Base-by-base conservation (phyloP, 2,329 filamentous ascomycete genomes). In the Penicillium griseofulvum region DNA sequence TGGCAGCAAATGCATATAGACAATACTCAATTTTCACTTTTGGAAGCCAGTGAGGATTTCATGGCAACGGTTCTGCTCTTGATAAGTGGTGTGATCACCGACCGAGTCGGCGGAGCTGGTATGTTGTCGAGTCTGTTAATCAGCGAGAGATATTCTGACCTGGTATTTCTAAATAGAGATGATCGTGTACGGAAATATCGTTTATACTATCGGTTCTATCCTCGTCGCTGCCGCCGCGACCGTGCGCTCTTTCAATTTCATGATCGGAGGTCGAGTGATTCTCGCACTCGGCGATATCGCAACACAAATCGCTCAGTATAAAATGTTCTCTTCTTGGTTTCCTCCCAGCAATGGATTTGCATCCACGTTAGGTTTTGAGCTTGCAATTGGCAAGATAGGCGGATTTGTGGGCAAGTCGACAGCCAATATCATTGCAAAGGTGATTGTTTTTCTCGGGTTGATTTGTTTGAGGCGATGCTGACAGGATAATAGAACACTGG, bases 241-340 rank as follows among this genome's bases (percentile, higher is more conserved):
- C 1, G 74, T 81, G 2, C 80, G 83, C 5, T 81, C 76, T 31
- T 87, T 81, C 68, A 77, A 78, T 17, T 82, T 86, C 65, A 86
- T 87, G 83, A 79, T 87, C 36, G 77, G 75, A 16, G 84, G 83
- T 1, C 71, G 78, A 34, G 72, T 87, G 1, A 69, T 87, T 12
- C 76, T 81, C 28, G 78, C 83, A 0, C 68, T 87, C 0, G 84
- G 84, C n/a, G 84, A 86, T 57, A 83, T 86, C 19, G 81, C 84
- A 0, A 87, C 84, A 0, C 83, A 87, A 60, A 77, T 86, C 29
- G 84, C 84, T 0, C 83, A 86, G 65, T 87, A 86, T 66, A 85
- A 86, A 57, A 80, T 87, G 57, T 87, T 87, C 61, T 84, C 82
- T 0, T 84, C 82, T 0, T 87, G 84, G 84, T 87, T 87, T 57